Evolutionary conservation across 192 early-diverging fungal genomes (phyloP).

Genomic region (Rhizoclosmatium sp.): DNA sequence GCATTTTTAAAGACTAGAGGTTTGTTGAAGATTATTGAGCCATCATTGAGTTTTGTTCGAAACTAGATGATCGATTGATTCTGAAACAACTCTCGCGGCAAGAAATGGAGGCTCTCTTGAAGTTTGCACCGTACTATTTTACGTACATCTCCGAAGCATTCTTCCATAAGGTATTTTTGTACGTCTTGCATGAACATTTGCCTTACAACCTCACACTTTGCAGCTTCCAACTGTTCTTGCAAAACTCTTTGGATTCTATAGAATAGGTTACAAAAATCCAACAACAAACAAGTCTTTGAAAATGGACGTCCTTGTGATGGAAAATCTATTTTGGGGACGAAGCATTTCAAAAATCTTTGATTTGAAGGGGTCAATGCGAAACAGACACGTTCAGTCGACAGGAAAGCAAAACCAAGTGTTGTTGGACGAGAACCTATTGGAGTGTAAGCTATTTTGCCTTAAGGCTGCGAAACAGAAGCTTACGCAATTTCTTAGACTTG

Average conservation of each 20-base stretch:
- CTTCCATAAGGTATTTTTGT: constrained; percentile 67
- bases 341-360: constrained; percentile 90
- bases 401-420: constrained; percentile 86
- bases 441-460: constrained; percentile 59
- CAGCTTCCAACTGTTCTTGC: constrained; percentile 54
- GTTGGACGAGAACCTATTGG: constrained; percentile 92
- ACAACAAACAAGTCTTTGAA: constrained; percentile 40
- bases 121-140: constrained; percentile 62
- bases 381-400: constrained; percentile 89
- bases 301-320: constrained; percentile 63
- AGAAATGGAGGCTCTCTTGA: constrained; percentile 57
- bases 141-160: constrained; percentile 72
- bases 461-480: background rate
- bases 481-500: constrained; percentile 61
- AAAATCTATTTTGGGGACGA: constrained; percentile 69
- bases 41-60: background rate
- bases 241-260: constrained; percentile 61
- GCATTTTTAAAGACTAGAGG: constrained; percentile 76
- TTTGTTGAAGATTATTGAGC: constrained; percentile 33
- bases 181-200: constrained; percentile 69
- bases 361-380: constrained; percentile 89
- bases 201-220: constrained; percentile 71
- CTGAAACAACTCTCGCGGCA: constrained; percentile 63
- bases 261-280: constrained; percentile 52
- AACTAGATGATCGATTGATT: constrained; percentile 60